Percentiles rank a stretch among this genome's conserved stretches.
These are phyloP conservation scores for Ustilago bromivora DNA, from an alignment of 1,284 basidiomycete genomes.

Conservation along the genomic window DNA sequence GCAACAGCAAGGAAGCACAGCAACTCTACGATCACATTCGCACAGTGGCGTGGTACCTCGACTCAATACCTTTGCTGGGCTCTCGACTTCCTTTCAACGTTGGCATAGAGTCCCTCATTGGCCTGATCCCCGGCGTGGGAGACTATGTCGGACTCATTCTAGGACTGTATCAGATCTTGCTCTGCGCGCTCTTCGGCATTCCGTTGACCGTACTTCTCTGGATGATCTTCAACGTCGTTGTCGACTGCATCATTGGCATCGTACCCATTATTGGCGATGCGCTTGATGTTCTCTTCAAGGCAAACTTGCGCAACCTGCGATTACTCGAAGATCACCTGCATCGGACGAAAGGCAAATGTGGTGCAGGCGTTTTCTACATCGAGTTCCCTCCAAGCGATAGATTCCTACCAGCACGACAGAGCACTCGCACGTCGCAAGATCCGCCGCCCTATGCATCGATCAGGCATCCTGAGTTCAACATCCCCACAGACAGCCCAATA, in stretches of 20 bases:
- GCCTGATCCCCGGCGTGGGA: constrained; percentile 63
- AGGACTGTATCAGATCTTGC: constrained; percentile 63
- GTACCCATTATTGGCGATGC: constrained; percentile 67
- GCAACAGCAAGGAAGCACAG: constrained; percentile 59
- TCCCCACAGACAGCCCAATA: neutral
- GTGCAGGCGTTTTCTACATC: constrained; percentile 45
- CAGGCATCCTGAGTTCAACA: neutral
- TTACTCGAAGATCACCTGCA: constrained; percentile 63
- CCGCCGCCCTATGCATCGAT: neutral
- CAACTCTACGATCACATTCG: constrained; percentile 66
- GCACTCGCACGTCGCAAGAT: neutral
- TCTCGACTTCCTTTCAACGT: constrained; percentile 52
- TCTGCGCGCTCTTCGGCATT: constrained; percentile 63
- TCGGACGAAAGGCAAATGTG: constrained; percentile 40
- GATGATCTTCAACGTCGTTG: constrained; percentile 64
- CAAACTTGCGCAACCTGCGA: constrained; percentile 63
- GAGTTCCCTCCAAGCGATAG: constrained; percentile 36
- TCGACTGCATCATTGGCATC: constrained; percentile 64
- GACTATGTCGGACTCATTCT: constrained; percentile 63
- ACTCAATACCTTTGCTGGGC: constrained; percentile 48
- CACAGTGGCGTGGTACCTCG: constrained; percentile 60
- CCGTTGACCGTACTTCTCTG: constrained; percentile 50
- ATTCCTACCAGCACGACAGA: constrained; percentile 19
- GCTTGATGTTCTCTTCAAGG: constrained; percentile 67
- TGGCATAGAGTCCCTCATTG: constrained; percentile 57